These are phyloP conservation scores for Erodium texanum DNA, from an alignment of 441 rosid genomes.

Conservation along the genomic window DNA sequence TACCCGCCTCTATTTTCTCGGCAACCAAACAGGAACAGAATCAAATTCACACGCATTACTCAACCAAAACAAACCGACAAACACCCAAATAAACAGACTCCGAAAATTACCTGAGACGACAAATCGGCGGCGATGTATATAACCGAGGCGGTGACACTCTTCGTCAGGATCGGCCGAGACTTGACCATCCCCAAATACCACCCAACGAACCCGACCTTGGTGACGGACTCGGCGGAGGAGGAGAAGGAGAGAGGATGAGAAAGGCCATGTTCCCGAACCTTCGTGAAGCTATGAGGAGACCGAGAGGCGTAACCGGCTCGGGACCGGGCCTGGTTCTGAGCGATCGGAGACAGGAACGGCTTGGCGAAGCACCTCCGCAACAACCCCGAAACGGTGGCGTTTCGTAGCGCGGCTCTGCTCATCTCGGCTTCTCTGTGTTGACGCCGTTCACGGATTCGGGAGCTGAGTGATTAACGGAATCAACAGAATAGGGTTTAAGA, in stretches of 20 bases:
- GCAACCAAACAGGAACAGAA: background rate
- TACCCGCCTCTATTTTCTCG: background rate
- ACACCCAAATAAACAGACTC: conserved; percentile 1
- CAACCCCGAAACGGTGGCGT: background rate
- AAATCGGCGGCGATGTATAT: conserved; percentile 73
- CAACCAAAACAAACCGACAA: background rate
- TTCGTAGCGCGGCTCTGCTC: background rate
- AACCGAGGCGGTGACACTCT: conserved; percentile 50
- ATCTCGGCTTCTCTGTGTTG: background rate
- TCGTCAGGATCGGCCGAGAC: conserved; percentile 67
- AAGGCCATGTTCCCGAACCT: conserved; percentile 1
- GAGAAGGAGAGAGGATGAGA: background rate
- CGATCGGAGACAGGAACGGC: conserved; percentile 2
- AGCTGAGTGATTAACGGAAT: background rate
- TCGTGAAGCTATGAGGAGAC: conserved; percentile 30
- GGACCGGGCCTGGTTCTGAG: conserved; percentile 18
- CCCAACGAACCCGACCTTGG: conserved; percentile 41
- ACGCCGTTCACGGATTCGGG: background rate
- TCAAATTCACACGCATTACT: background rate
- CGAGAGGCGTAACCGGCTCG: conserved; percentile 33
- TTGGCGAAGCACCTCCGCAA: background rate
- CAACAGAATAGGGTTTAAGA: background rate
- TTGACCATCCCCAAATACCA: conserved; percentile 84
- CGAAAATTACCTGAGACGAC: conserved; percentile 66
- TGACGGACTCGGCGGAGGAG: conserved; percentile 16